Base-by-base conservation (phyloP, 78 protist genomes). In the Dictyostelium firmibasis region DNA sequence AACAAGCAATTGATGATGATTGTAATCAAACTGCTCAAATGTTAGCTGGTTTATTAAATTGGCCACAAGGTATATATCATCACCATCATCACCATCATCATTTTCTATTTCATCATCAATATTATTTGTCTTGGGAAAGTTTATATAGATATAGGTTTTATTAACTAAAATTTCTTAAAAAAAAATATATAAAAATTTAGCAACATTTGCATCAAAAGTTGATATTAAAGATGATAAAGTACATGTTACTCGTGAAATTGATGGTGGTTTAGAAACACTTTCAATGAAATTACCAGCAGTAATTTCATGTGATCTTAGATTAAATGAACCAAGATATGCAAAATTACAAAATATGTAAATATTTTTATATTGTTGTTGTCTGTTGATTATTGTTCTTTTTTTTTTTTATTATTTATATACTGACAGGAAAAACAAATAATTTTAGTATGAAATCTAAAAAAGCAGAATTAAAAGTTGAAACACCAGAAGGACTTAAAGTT, bases 1-100 rank as follows among this genome's bases (percentile, higher is more conserved):
- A 98, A 94, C 99, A 99, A 97, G 99, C 99, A 41, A 98, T 99
- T 36, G 99, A 99, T 53, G 99, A 95, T 79, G 99, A 99, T 81
- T 14, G 62, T 92, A 97, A 97, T 97, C 99, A 98, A 96, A 98
- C 99, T 8, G 99, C 97, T 9, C 99, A 98, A 85, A 95, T 98
- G 97, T 94, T 97, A 29, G 92, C 99, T 1, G 98, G 97, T 47
- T 93, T 98, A 18, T 77, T 99, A 33, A 96, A 96, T 38, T 98
- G 99, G 99, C 99, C 99, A 10, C 99, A 98, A 93, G 57, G 57
- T 47, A n/a, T n/a, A n/a, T n/a, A n/a, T n/a, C n/a, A n/a, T n/a
- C n/a, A n/a, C n/a, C n/a, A n/a, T n/a, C n/a, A n/a, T n/a, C n/a
- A n/a, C n/a, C n/a, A n/a, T n/a, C n/a, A n/a, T n/a, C n/a, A n/a